phyloP scores from a whole-genome alignment of 129 eudicot species.

The Ambrosia trifida region DNA sequence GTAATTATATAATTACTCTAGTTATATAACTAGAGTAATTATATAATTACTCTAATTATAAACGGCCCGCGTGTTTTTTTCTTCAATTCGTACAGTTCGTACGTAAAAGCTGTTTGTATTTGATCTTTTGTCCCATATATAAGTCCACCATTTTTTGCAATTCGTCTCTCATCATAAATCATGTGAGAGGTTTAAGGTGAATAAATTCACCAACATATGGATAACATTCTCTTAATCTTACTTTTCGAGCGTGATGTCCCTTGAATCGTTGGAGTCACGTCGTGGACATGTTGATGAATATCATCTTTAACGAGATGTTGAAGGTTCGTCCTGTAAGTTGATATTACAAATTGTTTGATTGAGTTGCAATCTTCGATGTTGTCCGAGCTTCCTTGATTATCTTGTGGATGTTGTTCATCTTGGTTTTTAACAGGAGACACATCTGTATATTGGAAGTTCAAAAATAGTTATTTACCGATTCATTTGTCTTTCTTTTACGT shows the following conservation, averaged over 20 bases:
- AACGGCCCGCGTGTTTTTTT: too few relatives aligned
- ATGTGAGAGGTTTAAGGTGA: conserved; percentile 18
- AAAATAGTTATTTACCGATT: background rate
- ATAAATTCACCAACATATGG: background rate
- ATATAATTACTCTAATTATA: too few relatives aligned
- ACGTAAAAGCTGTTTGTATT: too few relatives aligned
- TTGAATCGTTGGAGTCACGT: conserved; percentile 13
- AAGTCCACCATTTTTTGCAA: too few relatives aligned
- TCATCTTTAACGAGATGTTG: conserved; percentile 62
- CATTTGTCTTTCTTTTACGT: background rate
- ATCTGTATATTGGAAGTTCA: conserved; percentile 36
- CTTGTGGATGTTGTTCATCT: conserved; percentile 48
- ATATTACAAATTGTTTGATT: conserved; percentile 48
- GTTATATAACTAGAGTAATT: too few relatives aligned
- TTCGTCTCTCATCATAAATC: background rate
- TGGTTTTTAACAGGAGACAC: conserved; percentile 53
- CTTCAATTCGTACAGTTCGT: too few relatives aligned
- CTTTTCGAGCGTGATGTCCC: conserved; percentile 60
- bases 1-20: too few relatives aligned
- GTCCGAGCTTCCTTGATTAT: conserved; percentile 43
- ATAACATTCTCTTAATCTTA: conserved; percentile 25
- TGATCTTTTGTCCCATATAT: too few relatives aligned
- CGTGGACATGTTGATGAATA: conserved; percentile 36
- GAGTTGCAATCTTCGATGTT: conserved; percentile 48
- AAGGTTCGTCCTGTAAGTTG: conserved; percentile 65